These are phyloP conservation scores for Wickerhamomyces xylosicus DNA, from an alignment of 805 yeast species.

Conservation along the genomic window DNA sequence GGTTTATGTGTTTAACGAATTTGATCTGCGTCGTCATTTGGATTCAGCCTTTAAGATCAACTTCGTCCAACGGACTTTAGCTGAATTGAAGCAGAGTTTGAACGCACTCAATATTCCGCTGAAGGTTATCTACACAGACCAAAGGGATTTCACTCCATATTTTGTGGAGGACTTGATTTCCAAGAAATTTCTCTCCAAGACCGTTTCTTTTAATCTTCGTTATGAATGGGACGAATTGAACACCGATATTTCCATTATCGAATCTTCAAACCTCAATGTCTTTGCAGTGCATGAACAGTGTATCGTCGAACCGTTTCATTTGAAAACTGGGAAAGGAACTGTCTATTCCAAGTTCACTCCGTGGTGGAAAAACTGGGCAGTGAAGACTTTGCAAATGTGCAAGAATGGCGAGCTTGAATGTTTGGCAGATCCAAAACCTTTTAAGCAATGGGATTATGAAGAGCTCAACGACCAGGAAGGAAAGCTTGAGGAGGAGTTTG, in stretches of 20 bases:
- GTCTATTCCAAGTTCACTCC: conserved; percentile 38
- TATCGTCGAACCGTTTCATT: conserved; percentile 29
- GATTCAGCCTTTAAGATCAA: conserved; percentile 32
- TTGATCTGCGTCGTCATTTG: conserved; percentile 31
- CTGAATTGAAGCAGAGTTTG: conserved; percentile 22
- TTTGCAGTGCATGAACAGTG: conserved; percentile 30
- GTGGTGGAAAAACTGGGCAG: conserved; percentile 35
- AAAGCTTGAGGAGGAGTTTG: background rate
- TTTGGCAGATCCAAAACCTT: conserved; percentile 1
- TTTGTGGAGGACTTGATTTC: conserved; percentile 17
- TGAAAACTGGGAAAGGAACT: conserved; percentile 31
- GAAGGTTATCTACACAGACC: conserved; percentile 11
- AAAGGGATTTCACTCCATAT: background rate
- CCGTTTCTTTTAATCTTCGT: conserved; percentile 22
- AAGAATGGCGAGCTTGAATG: conserved; percentile 1
- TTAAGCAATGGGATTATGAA: conserved; percentile 7
- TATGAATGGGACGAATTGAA: conserved; percentile 26
- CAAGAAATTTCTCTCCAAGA: conserved; percentile 5
- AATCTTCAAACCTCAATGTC: conserved; percentile 7
- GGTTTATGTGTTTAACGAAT: conserved; percentile 30
- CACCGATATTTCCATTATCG: conserved; percentile 19
- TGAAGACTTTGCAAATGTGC: background rate
- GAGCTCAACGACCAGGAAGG: background rate
- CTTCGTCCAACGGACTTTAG: conserved; percentile 26
- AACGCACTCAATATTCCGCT: conserved; percentile 27